phyloP scores from a whole-genome alignment of 768 basidiomycete species.

The Podaxis sp. region DNA sequence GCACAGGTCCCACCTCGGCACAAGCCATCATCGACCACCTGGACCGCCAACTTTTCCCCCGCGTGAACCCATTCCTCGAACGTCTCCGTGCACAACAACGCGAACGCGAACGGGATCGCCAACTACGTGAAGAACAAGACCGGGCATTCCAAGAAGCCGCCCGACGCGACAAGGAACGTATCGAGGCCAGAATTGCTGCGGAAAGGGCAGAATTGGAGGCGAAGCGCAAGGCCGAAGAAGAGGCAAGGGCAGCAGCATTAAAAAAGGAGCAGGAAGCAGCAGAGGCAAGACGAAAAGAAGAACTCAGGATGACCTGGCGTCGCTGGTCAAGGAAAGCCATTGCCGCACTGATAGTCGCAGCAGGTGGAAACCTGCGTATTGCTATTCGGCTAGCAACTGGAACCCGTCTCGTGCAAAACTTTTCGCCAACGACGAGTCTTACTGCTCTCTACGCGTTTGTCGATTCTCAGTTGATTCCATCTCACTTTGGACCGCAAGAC shows the following conservation, averaged over 20 bases:
- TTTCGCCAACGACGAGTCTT: slow-evolving; percentile 48
- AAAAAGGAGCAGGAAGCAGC: slow-evolving; percentile 27
- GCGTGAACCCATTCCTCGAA: slow-evolving; percentile 72
- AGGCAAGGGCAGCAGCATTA: slow-evolving; percentile 23
- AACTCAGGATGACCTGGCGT: slow-evolving; percentile 56
- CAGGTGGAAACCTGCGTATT: slow-evolving; percentile 36
- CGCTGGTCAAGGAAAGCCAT: slow-evolving; percentile 56
- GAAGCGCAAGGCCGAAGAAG: slow-evolving; percentile 35
- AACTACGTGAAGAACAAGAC: slow-evolving; percentile 79
- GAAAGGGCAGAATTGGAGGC: slow-evolving; percentile 34
- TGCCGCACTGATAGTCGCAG: slow-evolving; percentile 25
- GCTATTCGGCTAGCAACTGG: slow-evolving; percentile 59
- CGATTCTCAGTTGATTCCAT: slow-evolving; percentile 58
- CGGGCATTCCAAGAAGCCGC: slow-evolving; percentile 70
- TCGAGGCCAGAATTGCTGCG: slow-evolving; percentile 53
- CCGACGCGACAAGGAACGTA: slow-evolving; percentile 65
- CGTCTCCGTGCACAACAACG: slow-evolving; percentile 54
- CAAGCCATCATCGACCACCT: slow-evolving; percentile 66
- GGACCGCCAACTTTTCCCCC: slow-evolving; percentile 71
- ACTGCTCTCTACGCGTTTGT: slow-evolving; percentile 73
- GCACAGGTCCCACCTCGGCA: slow-evolving; percentile 58
- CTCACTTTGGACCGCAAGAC: slow-evolving; percentile 31
- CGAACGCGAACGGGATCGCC: slow-evolving; percentile 53
- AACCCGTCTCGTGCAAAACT: slow-evolving; percentile 56
- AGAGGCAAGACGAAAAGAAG: slow-evolving; percentile 30